Evolutionary conservation across 148 eudicot species (phyloP), one percentile per base, ranked within the genome.

Genomic region (Silene uniflora): DNA sequence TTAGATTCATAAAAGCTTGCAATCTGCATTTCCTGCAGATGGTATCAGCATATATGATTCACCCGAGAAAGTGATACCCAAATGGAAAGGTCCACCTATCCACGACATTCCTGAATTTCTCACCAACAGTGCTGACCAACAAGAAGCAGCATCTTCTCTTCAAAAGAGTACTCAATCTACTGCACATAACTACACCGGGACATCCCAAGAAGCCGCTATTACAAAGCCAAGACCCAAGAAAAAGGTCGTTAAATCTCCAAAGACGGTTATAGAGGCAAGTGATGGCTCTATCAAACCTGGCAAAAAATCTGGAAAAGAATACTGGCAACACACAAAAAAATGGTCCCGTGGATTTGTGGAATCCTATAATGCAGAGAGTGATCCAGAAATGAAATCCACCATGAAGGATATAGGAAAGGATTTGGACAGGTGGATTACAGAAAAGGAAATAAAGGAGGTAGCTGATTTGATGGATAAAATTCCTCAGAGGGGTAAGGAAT

Each of bases 321-420:
- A 73, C 67, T 93, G 98, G 98, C 80, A 90, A 81, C 95, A 93
- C 81, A 93, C 98, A 1, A 93, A 93, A 86, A 93, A 91, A 86
- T 89, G 91, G 91, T 88, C 98, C 46, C 90, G 83, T 19, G 98
- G 95, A 66, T 91, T 91, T 73, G 27, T 91, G 64, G 97, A 91
- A 68, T 84, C 87, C 61, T 93, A 91, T 73, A 93, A 88, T 83
- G 93, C 88, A 47, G 97, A 88, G 83, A 78, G 77, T 21, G 95
- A 93, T 80, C 93, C 98, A 29, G 97, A 93, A 76, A 80, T 79
- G 58, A 93, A 90, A 84, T 85, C 86, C 61, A 81, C 75, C 66
- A 93, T 93, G 95, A 91, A 81, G 81, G 97, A 91, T 69, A 87
- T 93, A 10, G 98, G 98, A 71, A 93, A 93, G 84, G 98, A 87